Conservation (phyloP, 2,329 filamentous ascomycete genomes). For the Cordyceps tenuipes region DNA sequence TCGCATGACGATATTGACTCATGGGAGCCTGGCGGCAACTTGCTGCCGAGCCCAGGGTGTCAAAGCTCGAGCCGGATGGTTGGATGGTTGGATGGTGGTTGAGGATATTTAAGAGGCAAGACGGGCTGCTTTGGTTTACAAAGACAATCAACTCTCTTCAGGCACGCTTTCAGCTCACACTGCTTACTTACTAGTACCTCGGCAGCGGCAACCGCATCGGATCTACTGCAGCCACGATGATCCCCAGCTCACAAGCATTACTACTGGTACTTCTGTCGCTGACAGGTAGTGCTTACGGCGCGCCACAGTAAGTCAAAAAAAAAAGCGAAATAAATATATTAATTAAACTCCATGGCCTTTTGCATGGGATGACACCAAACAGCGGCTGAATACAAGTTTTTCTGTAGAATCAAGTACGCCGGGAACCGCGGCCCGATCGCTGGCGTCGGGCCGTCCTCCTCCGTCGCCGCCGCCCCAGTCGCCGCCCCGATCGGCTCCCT, state of each 20-base stretch:
- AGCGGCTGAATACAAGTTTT: not conserved
- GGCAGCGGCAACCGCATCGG: not conserved
- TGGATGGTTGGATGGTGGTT: too few relatives aligned
- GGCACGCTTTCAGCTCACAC: not conserved
- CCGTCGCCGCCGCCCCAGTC: constrained; percentile 28
- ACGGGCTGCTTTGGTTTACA: not conserved
- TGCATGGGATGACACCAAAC: not conserved
- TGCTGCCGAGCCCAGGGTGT: not conserved
- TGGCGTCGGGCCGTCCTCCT: constrained; percentile 26
- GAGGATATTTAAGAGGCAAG: constrained; percentile 1
- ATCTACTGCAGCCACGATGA: constrained; percentile 5
- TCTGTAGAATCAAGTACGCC: constrained; percentile 31
- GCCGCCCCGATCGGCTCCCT: constrained; percentile 30
- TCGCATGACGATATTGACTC: constrained; percentile 7
- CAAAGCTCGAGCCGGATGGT: not conserved
- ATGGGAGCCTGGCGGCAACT: not conserved
- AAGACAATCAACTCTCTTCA: not conserved
- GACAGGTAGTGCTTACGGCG: not conserved
- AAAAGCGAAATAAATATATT: too few relatives aligned
- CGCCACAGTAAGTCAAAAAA: constrained; percentile 3
- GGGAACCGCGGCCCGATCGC: constrained; percentile 35
- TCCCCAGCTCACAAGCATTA: not conserved
- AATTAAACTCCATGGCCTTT: not conserved
- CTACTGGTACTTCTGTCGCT: constrained; percentile 5
- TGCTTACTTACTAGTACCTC: not conserved